Percentiles rank a stretch among this genome's conserved stretches.
phyloP scores from a whole-genome alignment of 192 early-diverging fungal species.

The Haplosporangium gracile region DNA sequence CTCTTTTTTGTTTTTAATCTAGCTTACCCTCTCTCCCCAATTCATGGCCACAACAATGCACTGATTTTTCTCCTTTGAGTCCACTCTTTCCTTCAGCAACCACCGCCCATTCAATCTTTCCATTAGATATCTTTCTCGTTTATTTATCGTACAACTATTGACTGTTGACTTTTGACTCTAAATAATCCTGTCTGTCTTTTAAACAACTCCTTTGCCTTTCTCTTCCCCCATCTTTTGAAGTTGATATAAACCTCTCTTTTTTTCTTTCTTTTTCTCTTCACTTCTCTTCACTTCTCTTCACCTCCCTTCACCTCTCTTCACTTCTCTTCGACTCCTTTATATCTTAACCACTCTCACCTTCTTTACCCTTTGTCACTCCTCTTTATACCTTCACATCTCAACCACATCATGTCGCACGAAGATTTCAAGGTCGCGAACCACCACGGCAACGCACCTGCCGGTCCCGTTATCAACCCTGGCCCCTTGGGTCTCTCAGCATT shows the following conservation, averaged over 20 bases:
- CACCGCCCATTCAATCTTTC: not conserved
- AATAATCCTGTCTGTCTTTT: not conserved
- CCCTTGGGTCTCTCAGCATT: conserved; percentile 73
- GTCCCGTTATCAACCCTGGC: conserved; percentile 67
- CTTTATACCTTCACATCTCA: not conserved
- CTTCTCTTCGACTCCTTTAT: not conserved
- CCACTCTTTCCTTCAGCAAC: not conserved
- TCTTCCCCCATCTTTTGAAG: too few relatives aligned
- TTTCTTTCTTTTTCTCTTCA: not conserved
- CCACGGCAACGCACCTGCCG: conserved; percentile 18
- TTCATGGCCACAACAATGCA: too few relatives aligned
- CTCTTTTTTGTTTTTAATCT: too few relatives aligned
- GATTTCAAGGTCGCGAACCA: conserved; percentile 9
- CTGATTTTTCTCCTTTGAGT: not conserved
- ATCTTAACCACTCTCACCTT: not conserved
- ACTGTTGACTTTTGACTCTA: not conserved
- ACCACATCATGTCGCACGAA: conserved; percentile 12
- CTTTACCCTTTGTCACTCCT: not conserved
- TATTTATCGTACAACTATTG: not conserved
- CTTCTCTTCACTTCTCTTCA: not conserved
- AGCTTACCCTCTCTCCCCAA: too few relatives aligned
- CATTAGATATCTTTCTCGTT: not conserved
- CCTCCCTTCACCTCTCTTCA: not conserved
- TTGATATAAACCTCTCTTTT: not conserved
- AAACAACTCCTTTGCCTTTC: not conserved